A percentile compares a stretch with the other conserved stretches of the same genome.
phyloP scores from a whole-genome alignment of 768 basidiomycete species.

The Lactarius hengduanensis region DNA sequence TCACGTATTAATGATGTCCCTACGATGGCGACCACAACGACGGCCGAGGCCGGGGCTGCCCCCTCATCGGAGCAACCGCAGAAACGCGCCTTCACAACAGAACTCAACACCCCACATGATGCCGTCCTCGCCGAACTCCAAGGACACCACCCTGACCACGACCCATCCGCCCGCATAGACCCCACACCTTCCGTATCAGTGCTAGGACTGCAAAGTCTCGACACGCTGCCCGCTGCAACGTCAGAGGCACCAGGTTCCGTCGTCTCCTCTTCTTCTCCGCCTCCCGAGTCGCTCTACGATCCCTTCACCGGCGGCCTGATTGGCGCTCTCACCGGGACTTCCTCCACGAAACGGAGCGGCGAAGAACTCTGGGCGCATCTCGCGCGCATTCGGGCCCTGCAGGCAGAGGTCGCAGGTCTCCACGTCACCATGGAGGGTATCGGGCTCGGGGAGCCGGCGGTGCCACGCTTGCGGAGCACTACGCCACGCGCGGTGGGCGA shows the following conservation, averaged over 20 bases:
- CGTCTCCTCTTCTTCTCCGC: slow-evolving; percentile 28
- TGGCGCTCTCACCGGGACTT: slow-evolving; percentile 37
- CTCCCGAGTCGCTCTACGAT: slow-evolving; percentile 40
- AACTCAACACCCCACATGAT: slow-evolving; percentile 60
- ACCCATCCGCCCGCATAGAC: slow-evolving; percentile 25
- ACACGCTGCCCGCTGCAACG: slow-evolving; percentile 25
- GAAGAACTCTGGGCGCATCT: slow-evolving; percentile 67
- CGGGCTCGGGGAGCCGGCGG: slow-evolving; percentile 35
- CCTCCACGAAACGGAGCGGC: slow-evolving; percentile 26
- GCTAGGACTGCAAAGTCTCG: slow-evolving; percentile 13
- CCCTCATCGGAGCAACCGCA: slow-evolving; percentile 30
- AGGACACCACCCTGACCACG: slow-evolving; percentile 31
- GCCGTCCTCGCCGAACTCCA: slow-evolving; percentile 55
- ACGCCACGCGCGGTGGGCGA: slow-evolving; percentile 15
- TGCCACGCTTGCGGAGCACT: slow-evolving; percentile 11
- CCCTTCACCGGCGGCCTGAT: slow-evolving; percentile 49
- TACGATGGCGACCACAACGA: background rate
- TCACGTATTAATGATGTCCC: background rate
- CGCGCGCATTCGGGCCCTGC: slow-evolving; percentile 65
- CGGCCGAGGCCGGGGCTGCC: background rate
- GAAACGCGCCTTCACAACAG: slow-evolving; percentile 31
- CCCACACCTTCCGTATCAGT: slow-evolving; percentile 16
- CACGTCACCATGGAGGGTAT: slow-evolving; percentile 75
- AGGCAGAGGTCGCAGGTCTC: slow-evolving; percentile 68
- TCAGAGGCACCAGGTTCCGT: slow-evolving; percentile 25